Base-by-base conservation (phyloP, 108 stramenopile genomes). In the Nitzschia sp. region DNA sequence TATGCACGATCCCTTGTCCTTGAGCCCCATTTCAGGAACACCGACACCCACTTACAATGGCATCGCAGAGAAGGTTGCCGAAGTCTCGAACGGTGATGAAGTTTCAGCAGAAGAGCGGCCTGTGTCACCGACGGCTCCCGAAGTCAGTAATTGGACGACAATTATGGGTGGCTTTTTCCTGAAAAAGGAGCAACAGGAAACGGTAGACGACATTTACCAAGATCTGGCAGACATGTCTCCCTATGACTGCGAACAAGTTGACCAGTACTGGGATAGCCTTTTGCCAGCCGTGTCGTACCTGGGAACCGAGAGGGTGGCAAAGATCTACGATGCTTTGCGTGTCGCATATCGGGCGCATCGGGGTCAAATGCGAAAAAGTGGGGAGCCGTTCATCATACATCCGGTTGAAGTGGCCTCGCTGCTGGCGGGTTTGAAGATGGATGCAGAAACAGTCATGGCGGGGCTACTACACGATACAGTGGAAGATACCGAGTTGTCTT, bases 381-480 rank as follows among this genome's bases (percentile, higher is more conserved):
- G 97, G 0, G 96, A 97, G 62, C 97, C 96, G 11, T 98, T 90
- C 62, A 95, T 98, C 70, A 84, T 94, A 42, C 97, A 98, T 80
- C 97, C 97, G 1, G 95, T 98, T 32, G 91, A 90, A 76, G 95
- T 97, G 65, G 82, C 92, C 35, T 28, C 84, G 49, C 70, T 97
- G 27, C 72, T 98, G 46, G 82, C 92, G 25, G 90, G 85, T 46
- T 87, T 98, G 59, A 92, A 87, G 62, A 96, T 96, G 96, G 95
- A 97, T 71, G 90, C 75, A 0, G 93, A 93, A 36, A 93, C 95
- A 26, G 85, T 98, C 55, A 90, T 92, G 76, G 93, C 97, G 33
- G 97, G 95, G 2, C 72, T 98, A n/a, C 82, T 98, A 2, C 97
- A 98, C 78, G 97, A 98, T 82, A 98, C 97, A 8, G 97, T 97